Evolutionary conservation across 768 basidiomycete species (phyloP).

Genomic region (Russula dissimulans): DNA sequence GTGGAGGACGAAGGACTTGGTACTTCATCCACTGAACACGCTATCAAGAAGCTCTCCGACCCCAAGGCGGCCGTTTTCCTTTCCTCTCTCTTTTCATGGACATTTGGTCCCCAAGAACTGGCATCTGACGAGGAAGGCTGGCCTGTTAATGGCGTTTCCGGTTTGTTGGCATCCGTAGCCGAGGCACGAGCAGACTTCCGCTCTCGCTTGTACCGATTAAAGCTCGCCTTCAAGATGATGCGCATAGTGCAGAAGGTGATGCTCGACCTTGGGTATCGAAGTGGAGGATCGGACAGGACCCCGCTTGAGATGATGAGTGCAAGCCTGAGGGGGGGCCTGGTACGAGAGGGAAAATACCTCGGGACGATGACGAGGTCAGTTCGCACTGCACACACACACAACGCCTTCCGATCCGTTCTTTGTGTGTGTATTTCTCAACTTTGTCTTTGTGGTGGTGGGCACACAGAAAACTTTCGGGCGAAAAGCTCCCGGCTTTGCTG

Average conservation of each 20-base stretch:
- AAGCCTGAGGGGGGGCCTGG: slow-evolving; percentile 36
- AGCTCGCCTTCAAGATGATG: slow-evolving; percentile 42
- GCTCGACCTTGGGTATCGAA: slow-evolving; percentile 31
- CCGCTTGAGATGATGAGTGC: slow-evolving; percentile 36
- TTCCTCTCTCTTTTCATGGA: slow-evolving; percentile 21
- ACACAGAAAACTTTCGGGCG: slow-evolving; percentile 34
- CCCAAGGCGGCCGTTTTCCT: slow-evolving; percentile 28
- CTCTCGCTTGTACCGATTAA: slow-evolving; percentile 28
- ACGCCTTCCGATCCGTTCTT: too few relatives aligned
- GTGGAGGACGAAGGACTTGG: slow-evolving; percentile 24
- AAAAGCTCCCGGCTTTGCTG: slow-evolving; percentile 32
- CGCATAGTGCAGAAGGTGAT: slow-evolving; percentile 37
- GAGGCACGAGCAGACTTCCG: slow-evolving; percentile 32
- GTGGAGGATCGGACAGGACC: slow-evolving; percentile 22
- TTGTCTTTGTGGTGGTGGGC: background rate
- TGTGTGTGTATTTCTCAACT: background rate
- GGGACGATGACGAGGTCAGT: slow-evolving; percentile 42
- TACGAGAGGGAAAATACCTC: slow-evolving; percentile 37
- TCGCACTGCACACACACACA: background rate
- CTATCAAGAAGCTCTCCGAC: slow-evolving; percentile 14
- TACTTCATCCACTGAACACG: background rate
- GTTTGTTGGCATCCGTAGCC: slow-evolving; percentile 30
- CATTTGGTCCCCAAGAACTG: slow-evolving; percentile 15
- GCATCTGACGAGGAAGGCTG: slow-evolving; percentile 17
- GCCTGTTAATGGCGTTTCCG: slow-evolving; percentile 24